phyloP scores from a whole-genome alignment of 352 stramenopile species.

The Phytophthora litchii region DNA sequence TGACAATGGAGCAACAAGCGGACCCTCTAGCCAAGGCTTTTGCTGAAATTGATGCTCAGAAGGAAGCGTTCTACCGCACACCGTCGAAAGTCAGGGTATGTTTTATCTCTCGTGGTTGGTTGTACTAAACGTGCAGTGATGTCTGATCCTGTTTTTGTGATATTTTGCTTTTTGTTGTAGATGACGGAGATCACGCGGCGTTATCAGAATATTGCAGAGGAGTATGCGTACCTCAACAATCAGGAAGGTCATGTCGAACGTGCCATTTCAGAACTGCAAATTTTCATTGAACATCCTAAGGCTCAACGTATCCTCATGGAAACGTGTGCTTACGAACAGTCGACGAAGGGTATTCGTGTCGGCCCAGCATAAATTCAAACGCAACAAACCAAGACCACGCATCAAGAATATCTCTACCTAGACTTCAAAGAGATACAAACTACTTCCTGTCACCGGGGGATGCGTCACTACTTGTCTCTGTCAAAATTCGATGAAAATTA shows the following conservation, averaged over 20 bases:
- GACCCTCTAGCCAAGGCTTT: constrained; percentile 54
- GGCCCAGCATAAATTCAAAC: constrained; percentile 45
- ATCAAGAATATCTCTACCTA: constrained; percentile 17
- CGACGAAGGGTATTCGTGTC: constrained; percentile 74
- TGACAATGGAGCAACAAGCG: constrained; percentile 34
- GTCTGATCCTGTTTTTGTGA: background rate
- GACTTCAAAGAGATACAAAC: constrained; percentile 16
- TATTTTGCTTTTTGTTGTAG: constrained; percentile 30
- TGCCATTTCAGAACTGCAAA: constrained; percentile 72
- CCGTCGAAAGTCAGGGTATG: constrained; percentile 69
- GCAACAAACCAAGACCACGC: constrained; percentile 7
- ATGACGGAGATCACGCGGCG: constrained; percentile 78
- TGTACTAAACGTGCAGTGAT: background rate
- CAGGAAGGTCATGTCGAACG: constrained; percentile 74
- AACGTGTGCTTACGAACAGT: constrained; percentile 59
- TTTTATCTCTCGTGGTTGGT: background rate
- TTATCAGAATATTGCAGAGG: constrained; percentile 75
- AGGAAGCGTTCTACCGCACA: constrained; percentile 70
- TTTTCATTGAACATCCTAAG: constrained; percentile 77
- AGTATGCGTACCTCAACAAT: constrained; percentile 65
- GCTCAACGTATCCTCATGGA: constrained; percentile 74
- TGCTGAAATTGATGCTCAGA: constrained; percentile 57
- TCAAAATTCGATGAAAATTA: constrained; percentile 28
- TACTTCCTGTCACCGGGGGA: constrained; percentile 6
- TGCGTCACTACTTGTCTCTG: constrained; percentile 17